phyloP scores from a whole-genome alignment of 805 yeast genomes.

The Starmerella kuoi region DNA sequence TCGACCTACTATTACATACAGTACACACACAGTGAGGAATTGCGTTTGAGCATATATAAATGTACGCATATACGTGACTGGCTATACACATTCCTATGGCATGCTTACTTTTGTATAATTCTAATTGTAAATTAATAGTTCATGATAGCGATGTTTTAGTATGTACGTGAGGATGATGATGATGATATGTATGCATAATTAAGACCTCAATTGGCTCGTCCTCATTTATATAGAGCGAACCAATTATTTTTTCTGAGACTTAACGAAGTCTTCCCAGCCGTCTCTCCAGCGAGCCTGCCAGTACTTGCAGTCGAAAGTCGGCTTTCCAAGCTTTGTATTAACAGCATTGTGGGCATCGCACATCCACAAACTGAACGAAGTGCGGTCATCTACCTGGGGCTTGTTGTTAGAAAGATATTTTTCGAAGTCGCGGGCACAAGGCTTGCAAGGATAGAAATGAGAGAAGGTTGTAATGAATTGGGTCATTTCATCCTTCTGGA shows the following conservation, averaged over 20 bases:
- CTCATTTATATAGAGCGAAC: not conserved
- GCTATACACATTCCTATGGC: too few species aligned
- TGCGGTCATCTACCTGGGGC: constrained; percentile 32
- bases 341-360: constrained; percentile 93
- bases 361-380: constrained; percentile 81
- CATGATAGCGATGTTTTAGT: too few species aligned
- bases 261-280: constrained; percentile 59
- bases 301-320: constrained; percentile 67
- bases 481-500: constrained; percentile 58
- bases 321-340: constrained; percentile 77
- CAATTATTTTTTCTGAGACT: constrained; percentile 7
- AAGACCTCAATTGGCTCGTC: too few species aligned
- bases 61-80: too few species aligned
- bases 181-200: too few species aligned
- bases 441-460: constrained; percentile 83
- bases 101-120: too few species aligned
- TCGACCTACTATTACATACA: too few species aligned
- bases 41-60: too few species aligned
- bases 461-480: constrained; percentile 61
- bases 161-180: too few species aligned
- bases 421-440: constrained; percentile 78
- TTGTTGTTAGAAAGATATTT: constrained; percentile 39
- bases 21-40: too few species aligned
- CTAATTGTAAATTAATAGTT: too few species aligned
- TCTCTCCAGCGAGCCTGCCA: constrained; percentile 95